Evolutionary conservation across 2,329 filamentous ascomycete species (phyloP).

Genomic region (Beauveria sp.): DNA sequence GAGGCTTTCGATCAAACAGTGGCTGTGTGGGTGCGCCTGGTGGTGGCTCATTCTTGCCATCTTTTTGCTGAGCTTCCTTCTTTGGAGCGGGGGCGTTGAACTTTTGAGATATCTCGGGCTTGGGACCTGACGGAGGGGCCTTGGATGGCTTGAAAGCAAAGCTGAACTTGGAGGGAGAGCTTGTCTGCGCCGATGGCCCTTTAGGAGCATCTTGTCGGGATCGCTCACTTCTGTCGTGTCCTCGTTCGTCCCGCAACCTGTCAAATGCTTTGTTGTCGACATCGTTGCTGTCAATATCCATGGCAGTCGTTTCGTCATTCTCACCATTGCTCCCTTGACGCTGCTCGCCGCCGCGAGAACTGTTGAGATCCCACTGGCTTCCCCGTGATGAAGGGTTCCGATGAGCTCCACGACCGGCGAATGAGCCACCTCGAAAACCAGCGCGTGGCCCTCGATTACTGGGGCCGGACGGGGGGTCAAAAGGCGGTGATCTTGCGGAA

Average conservation of each 20-base stretch:
- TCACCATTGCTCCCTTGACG: conserved; percentile 21
- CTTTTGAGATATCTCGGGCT: conserved; percentile 60
- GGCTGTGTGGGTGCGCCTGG: conserved; percentile 46
- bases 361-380: conserved; percentile 58
- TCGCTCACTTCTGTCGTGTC: conserved; percentile 13
- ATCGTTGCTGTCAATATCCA: conserved; percentile 58
- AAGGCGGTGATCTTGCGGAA: conserved; percentile 39
- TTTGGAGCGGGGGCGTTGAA: conserved; percentile 56
- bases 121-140: conserved; percentile 46
- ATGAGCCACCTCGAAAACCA: conserved; percentile 45
- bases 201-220: conserved; percentile 18
- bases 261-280: conserved; percentile 23
- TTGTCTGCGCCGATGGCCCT: conserved; percentile 41
- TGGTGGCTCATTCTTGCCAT: conserved; percentile 39
- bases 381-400: conserved; percentile 58
- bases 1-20: conserved; percentile 26
- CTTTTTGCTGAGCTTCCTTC: conserved; percentile 23
- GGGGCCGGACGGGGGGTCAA: conserved; percentile 50
- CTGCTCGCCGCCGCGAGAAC: not conserved
- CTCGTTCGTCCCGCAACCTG: not conserved
- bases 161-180: conserved; percentile 62
- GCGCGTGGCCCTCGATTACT: conserved; percentile 42
- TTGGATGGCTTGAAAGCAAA: conserved; percentile 82
- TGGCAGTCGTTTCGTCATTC: conserved; percentile 47
- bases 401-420: conserved; percentile 34